Conservation (phyloP, 345 rosid species). For the Lepidium africanum region DNA sequence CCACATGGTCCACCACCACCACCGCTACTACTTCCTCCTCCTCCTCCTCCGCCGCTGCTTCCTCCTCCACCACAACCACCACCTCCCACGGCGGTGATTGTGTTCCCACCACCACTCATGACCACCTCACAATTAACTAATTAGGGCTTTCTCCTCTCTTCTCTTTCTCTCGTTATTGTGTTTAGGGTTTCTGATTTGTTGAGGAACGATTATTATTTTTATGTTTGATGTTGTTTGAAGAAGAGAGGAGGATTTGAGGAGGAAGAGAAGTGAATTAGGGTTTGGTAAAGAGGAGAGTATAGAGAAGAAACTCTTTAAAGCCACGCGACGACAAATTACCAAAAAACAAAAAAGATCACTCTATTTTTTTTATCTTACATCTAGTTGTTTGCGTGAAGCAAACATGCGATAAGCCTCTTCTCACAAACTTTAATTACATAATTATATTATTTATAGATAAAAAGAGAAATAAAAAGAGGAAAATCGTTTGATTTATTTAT, state of each 20-base stretch:
- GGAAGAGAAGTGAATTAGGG: slow-evolving; percentile 32
- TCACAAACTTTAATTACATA: background rate
- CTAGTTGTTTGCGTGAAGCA: slow-evolving; percentile 99
- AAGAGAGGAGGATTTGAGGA: background rate
- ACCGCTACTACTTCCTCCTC: slow-evolving; percentile 23
- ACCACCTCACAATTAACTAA: background rate
- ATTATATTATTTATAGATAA: background rate
- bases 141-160: background rate
- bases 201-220: background rate
- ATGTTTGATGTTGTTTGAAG: slow-evolving; percentile 1
- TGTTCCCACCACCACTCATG: slow-evolving; percentile 53
- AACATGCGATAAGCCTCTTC: slow-evolving; percentile 71
- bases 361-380: slow-evolving; percentile 24
- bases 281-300: slow-evolving; percentile 33
- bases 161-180: background rate
- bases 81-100: slow-evolving; percentile 36
- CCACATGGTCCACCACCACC: slow-evolving; percentile 65
- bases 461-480: background rate
- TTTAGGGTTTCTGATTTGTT: background rate
- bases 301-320: slow-evolving; percentile 71
- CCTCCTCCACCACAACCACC: slow-evolving; percentile 17
- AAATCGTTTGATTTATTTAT: background rate
- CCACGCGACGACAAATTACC: slow-evolving; percentile 59
- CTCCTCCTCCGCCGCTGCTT: slow-evolving; percentile 13
- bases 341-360: background rate